Evolutionary conservation across 768 basidiomycete species (phyloP).

Genomic region (Terana coerulea): DNA sequence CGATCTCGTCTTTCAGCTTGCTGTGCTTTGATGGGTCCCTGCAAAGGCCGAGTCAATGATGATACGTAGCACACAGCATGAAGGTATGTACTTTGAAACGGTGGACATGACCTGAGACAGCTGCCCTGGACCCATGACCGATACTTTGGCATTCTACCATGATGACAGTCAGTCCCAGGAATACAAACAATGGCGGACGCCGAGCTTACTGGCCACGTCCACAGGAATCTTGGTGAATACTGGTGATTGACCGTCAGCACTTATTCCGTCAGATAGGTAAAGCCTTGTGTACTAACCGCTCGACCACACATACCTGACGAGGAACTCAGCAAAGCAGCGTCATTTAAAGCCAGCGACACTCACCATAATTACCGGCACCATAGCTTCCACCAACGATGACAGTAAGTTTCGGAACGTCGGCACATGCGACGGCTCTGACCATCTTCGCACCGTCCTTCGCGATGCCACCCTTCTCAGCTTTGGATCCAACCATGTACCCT

Average conservation of each 20-base stretch:
- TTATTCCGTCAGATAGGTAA: no score
- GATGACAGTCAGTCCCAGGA: background rate
- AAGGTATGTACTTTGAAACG: slow-evolving; percentile 65
- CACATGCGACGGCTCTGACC: slow-evolving; percentile 93
- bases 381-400: slow-evolving; percentile 92
- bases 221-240: slow-evolving; percentile 93
- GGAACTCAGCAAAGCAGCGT: background rate
- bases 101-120: slow-evolving; percentile 90
- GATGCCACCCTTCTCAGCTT: slow-evolving; percentile 91
- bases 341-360: slow-evolving; percentile 18
- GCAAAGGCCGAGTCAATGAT: background rate
- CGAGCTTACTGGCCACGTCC: slow-evolving; percentile 92
- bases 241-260: slow-evolving; percentile 29
- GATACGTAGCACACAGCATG: background rate
- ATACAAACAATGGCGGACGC: background rate
- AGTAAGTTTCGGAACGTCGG: slow-evolving; percentile 91
- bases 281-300: slow-evolving; percentile 71
- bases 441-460: slow-evolving; percentile 97
- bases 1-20: slow-evolving; percentile 76
- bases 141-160: slow-evolving; percentile 82
- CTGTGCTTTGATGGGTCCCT: slow-evolving; percentile 81
- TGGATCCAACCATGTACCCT: slow-evolving; percentile 97
- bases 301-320: slow-evolving; percentile 85
- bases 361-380: slow-evolving; percentile 94
- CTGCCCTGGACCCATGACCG: slow-evolving; percentile 94